Evolutionary conservation across 2,329 filamentous ascomycete genomes (phyloP).

Genomic region (Simplicillium aogashimaense): DNA sequence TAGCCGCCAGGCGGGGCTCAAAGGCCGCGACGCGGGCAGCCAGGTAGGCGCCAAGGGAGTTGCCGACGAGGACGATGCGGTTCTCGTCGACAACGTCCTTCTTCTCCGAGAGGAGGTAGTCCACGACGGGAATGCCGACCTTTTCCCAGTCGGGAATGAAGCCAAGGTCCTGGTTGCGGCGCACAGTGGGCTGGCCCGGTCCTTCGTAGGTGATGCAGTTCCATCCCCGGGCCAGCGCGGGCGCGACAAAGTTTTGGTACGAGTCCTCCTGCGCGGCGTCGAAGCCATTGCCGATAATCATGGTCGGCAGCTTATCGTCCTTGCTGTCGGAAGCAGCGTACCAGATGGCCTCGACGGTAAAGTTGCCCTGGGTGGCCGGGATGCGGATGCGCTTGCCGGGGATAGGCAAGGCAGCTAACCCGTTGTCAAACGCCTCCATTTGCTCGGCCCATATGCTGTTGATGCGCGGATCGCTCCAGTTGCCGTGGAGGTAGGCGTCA

Average conservation of each 20-base stretch:
- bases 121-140: conserved; percentile 27
- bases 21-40: conserved; percentile 30
- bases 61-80: conserved; percentile 26
- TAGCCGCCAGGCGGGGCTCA: conserved; percentile 28
- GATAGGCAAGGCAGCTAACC: conserved; percentile 19
- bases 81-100: conserved; percentile 11
- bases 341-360: conserved; percentile 18
- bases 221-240: conserved; percentile 25
- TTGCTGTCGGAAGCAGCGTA: conserved; percentile 9
- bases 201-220: conserved; percentile 36
- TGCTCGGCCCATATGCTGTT: conserved; percentile 20
- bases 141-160: conserved; percentile 34
- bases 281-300: conserved; percentile 29
- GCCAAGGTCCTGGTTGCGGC: conserved; percentile 27
- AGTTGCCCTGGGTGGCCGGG: conserved; percentile 12
- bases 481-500: conserved; percentile 25
- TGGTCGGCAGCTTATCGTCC: conserved; percentile 19
- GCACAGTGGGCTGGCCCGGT: conserved; percentile 30
- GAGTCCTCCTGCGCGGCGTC: conserved; percentile 31
- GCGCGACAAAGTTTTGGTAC: conserved; percentile 23
- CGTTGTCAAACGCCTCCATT: conserved; percentile 23
- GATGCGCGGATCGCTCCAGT: conserved; percentile 25
- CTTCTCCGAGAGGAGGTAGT: conserved; percentile 23
- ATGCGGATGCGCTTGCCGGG: conserved; percentile 12
- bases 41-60: conserved; percentile 30